These are phyloP conservation scores for Populus hybrid DNA, from an alignment of 441 rosid genomes.

Conservation along the genomic window DNA sequence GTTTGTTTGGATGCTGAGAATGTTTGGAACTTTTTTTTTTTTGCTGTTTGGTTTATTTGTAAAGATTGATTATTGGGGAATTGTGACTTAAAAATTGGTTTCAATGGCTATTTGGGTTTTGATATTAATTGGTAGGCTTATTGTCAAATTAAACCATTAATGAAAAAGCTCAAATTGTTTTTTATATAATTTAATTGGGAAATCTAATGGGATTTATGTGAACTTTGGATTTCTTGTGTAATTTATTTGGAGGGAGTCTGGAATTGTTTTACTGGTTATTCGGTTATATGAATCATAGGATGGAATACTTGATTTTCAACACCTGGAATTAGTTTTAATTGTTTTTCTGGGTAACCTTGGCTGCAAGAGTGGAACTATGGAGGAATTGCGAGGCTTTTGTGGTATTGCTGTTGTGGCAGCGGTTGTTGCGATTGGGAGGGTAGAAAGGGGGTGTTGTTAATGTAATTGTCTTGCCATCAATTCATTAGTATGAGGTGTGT, in stretches of 20 bases:
- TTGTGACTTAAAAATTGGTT: not conserved
- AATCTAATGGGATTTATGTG: not conserved
- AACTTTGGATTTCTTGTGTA: not conserved
- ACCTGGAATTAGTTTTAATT: constrained; percentile 4
- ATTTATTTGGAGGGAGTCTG: not conserved
- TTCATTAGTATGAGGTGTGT: not conserved
- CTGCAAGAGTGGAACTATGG: not conserved
- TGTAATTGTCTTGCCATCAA: not conserved
- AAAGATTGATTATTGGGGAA: not conserved
- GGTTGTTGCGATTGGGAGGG: not conserved
- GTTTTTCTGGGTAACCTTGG: not conserved
- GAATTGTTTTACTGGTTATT: constrained; percentile 3
- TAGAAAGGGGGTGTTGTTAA: not conserved
- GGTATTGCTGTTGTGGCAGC: not conserved
- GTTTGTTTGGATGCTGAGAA: constrained; percentile 4
- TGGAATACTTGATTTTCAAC: not conserved
- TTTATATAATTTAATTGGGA: not conserved
- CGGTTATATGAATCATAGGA: not conserved
- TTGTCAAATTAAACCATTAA: not conserved
- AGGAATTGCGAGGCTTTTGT: not conserved
- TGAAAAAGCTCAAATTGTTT: not conserved
- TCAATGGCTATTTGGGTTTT: not conserved
- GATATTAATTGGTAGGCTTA: not conserved
- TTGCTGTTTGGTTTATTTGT: not conserved
- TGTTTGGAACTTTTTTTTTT: not conserved